A percentile compares a stretch with the other conserved stretches of the same genome.
Evolutionary conservation across 1,284 basidiomycete species (phyloP).

Genomic region (Melampsora abietis-canadensis): DNA sequence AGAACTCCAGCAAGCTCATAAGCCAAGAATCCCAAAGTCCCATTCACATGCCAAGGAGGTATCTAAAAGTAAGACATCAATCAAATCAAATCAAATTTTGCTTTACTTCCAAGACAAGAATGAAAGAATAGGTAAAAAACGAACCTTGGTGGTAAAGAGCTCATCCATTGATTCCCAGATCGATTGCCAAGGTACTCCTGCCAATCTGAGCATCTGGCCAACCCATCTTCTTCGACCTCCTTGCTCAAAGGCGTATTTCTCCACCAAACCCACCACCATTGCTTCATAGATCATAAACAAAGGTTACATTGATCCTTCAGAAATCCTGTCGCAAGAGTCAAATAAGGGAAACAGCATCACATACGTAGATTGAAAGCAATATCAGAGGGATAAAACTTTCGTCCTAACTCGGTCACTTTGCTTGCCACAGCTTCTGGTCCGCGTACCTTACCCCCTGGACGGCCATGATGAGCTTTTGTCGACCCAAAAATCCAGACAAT

Average conservation of each 20-base stretch:
- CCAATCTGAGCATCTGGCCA: slow-evolving; percentile 69
- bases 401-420: slow-evolving; percentile 68
- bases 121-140: not conserved
- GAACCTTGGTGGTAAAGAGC: slow-evolving; percentile 79
- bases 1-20: slow-evolving; percentile 29
- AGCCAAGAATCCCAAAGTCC: slow-evolving; percentile 20
- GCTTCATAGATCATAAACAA: slow-evolving; percentile 56
- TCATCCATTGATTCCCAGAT: slow-evolving; percentile 80
- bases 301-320: slow-evolving; percentile 14
- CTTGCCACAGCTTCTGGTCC: slow-evolving; percentile 65
- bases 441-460: slow-evolving; percentile 56
- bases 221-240: slow-evolving; percentile 73
- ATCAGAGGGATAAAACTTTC: slow-evolving; percentile 84
- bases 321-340: slow-evolving; percentile 16
- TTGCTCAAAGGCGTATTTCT: slow-evolving; percentile 66
- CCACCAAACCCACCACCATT: slow-evolving; percentile 65
- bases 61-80: slow-evolving; percentile 18
- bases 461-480: slow-evolving; percentile 50
- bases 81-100: not conserved
- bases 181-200: slow-evolving; percentile 69
- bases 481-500: slow-evolving; percentile 47
- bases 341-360: slow-evolving; percentile 49
- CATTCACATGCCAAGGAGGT: slow-evolving; percentile 41
- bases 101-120: not conserved
- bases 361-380: slow-evolving; percentile 79